Evolutionary conservation across 2,329 filamentous ascomycete genomes (phyloP).

Genomic region (Fusarium equiseti): DNA sequence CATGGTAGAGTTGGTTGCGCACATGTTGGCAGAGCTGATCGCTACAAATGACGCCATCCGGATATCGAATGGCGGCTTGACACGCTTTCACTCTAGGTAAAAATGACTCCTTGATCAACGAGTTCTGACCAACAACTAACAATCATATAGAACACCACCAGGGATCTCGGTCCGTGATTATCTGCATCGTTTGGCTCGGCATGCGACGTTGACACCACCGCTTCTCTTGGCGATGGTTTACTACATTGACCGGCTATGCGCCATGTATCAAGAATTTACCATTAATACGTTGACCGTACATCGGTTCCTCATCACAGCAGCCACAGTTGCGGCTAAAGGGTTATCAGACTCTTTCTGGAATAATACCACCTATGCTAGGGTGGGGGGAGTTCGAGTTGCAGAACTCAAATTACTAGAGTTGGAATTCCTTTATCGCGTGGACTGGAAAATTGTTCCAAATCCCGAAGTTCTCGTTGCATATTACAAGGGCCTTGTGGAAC

Average conservation of each 20-base stretch:
- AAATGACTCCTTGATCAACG: constrained; percentile 5
- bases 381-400: constrained; percentile 90
- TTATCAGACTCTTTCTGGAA: constrained; percentile 98
- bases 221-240: constrained; percentile 99
- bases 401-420: constrained; percentile 93
- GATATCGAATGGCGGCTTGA: constrained; percentile 79
- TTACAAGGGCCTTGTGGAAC: constrained; percentile 85
- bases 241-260: constrained; percentile 95
- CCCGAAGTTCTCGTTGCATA: constrained; percentile 95
- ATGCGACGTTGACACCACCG: constrained; percentile 92
- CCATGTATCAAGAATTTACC: constrained; percentile 92
- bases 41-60: constrained; percentile 92
- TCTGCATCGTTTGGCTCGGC: constrained; percentile 89
- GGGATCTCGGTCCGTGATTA: constrained; percentile 97
- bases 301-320: constrained; percentile 94
- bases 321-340: constrained; percentile 95
- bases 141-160: constrained; percentile 69
- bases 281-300: constrained; percentile 97
- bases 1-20: constrained; percentile 88
- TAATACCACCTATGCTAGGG: constrained; percentile 93
- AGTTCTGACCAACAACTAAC: constrained; percentile 39
- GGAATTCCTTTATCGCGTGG: constrained; percentile 90
- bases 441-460: constrained; percentile 97
- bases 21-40: constrained; percentile 96
- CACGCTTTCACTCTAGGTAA: constrained; percentile 93